Evolutionary conservation across 2,329 filamentous ascomycete genomes (phyloP).

Genomic region (Eurotiales sp.): DNA sequence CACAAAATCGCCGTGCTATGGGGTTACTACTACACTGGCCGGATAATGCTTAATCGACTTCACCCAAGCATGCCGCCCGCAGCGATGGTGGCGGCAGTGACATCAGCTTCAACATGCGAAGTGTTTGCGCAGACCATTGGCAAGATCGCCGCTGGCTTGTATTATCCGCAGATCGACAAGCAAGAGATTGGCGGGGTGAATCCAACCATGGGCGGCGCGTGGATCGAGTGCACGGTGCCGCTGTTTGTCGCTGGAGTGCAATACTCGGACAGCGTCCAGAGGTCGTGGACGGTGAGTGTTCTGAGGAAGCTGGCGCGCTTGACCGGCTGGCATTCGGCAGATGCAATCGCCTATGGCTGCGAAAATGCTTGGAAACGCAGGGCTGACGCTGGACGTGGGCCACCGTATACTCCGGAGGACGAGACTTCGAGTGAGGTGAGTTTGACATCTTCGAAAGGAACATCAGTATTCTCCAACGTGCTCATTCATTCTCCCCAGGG

Average conservation of each 20-base stretch:
- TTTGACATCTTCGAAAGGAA: too few species aligned
- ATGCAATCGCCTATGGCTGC: constrained; percentile 76
- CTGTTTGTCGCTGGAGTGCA: constrained; percentile 85
- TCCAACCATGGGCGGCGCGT: constrained; percentile 71
- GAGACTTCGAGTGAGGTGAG: too few species aligned
- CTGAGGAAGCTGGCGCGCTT: constrained; percentile 72
- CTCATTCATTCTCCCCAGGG: too few species aligned
- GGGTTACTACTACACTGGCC: constrained; percentile 80
- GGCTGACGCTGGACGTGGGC: constrained; percentile 68
- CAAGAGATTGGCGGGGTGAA: constrained; percentile 55
- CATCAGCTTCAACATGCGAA: constrained; percentile 69
- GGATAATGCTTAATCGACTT: constrained; percentile 75
- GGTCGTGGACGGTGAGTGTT: constrained; percentile 71
- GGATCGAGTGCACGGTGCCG: constrained; percentile 77
- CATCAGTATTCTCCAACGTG: too few species aligned
- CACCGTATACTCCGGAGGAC: constrained; percentile 60
- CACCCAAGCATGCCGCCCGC: constrained; percentile 90
- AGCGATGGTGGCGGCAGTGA: constrained; percentile 78
- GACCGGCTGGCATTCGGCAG: constrained; percentile 83
- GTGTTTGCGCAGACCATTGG: constrained; percentile 71
- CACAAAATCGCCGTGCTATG: constrained; percentile 85
- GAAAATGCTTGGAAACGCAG: constrained; percentile 80
- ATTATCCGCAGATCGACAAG: constrained; percentile 39
- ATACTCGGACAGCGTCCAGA: constrained; percentile 67
- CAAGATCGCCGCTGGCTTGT: constrained; percentile 70